phyloP scores from a whole-genome alignment of 2,329 filamentous ascomycete species.

The Diaporthe aspalathi region DNA sequence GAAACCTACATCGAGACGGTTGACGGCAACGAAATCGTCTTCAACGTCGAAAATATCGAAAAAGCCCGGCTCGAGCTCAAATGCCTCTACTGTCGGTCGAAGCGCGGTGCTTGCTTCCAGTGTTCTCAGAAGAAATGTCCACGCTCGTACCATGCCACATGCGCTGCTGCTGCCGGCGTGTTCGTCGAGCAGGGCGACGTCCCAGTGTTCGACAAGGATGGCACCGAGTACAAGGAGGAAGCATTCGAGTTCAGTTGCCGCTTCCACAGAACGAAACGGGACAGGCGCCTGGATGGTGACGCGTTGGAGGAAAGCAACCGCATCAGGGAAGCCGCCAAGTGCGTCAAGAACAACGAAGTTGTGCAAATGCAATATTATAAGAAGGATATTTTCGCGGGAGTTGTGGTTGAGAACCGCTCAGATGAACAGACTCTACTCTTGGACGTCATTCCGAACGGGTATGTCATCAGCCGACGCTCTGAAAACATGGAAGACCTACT shows the following conservation, averaged over 20 bases:
- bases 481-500: constrained; percentile 47
- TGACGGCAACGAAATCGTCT: constrained; percentile 78
- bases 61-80: constrained; percentile 91
- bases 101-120: constrained; percentile 95
- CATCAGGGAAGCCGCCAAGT: constrained; percentile 74
- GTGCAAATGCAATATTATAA: constrained; percentile 88
- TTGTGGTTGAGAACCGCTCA: constrained; percentile 84
- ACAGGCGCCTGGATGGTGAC: constrained; percentile 78
- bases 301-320: constrained; percentile 76
- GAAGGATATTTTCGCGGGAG: constrained; percentile 90
- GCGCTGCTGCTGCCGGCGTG: constrained; percentile 90
- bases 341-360: constrained; percentile 77
- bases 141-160: constrained; percentile 93
- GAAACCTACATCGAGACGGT: constrained; percentile 87
- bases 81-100: constrained; percentile 93
- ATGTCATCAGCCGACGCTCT: constrained; percentile 52
- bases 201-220: constrained; percentile 89
- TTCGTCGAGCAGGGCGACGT: constrained; percentile 89
- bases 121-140: constrained; percentile 96
- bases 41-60: constrained; percentile 82
- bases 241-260: constrained; percentile 94
- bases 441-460: constrained; percentile 87
- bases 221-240: constrained; percentile 90
- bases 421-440: constrained; percentile 82
- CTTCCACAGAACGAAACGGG: constrained; percentile 90